Conservation (phyloP, 2,329 filamentous ascomycete genomes). For the Colletotrichum liaoningense region DNA sequence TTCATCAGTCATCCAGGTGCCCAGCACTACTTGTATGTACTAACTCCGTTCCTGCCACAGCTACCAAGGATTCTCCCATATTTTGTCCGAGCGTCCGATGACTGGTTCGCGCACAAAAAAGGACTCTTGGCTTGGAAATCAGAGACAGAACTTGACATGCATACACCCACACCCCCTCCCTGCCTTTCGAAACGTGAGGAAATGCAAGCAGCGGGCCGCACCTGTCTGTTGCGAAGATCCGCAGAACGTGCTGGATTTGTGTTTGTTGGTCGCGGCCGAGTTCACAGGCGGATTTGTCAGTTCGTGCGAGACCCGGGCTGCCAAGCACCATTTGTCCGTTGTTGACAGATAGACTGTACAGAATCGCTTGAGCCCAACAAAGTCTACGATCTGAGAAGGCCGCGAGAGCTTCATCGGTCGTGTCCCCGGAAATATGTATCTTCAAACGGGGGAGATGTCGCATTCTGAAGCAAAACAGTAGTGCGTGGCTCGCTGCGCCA, state of each 20-base stretch:
- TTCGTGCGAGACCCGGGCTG: neutral
- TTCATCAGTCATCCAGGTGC: constrained; percentile 15
- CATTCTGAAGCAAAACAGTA: neutral
- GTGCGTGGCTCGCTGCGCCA: neutral
- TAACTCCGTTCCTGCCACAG: too few species aligned
- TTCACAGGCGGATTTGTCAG: neutral
- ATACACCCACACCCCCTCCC: neutral
- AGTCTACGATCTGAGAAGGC: neutral
- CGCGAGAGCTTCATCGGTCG: neutral
- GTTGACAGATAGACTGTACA: neutral
- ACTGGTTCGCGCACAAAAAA: neutral
- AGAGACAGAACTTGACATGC: neutral
- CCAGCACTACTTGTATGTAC: too few species aligned
- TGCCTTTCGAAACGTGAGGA: neutral
- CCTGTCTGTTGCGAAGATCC: neutral
- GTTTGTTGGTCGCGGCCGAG: neutral
- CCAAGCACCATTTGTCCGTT: neutral
- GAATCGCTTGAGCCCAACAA: neutral
- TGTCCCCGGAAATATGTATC: neutral
- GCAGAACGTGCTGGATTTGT: neutral
- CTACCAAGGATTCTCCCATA: neutral
- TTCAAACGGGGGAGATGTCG: neutral
- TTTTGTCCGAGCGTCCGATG: constrained; percentile 10
- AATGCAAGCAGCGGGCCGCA: constrained; percentile 16
- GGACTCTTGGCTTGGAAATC: constrained; percentile 7